Evolutionary conservation across 1,284 basidiomycete genomes (phyloP), one percentile per base, ranked within the genome.

Genomic region (Pyrrhoderma lamaoense): DNA sequence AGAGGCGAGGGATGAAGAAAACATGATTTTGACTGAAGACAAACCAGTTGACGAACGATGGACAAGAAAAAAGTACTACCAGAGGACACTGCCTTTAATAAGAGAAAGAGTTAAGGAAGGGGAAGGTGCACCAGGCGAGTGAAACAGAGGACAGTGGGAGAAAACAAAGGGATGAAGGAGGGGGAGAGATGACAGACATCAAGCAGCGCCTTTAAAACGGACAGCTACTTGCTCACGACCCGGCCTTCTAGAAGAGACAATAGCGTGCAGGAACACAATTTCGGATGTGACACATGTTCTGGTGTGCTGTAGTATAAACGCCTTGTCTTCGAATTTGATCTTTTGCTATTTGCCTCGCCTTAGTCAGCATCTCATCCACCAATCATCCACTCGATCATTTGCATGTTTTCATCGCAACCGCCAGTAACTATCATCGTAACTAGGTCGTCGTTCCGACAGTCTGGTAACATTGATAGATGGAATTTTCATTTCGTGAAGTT

Each of bases 21-120:
- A 72, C 68, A 68, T 65, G 61, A 76, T 76, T 68, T 47, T 34
- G 25, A 70, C 70, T 70, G 69, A 69, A 65, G 66, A 70, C 60
- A 57, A 39, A 44, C 54, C 52, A 56, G 21, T 54, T 48, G 44
- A 45, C 49, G 51, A 36, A 19, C 18, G 47, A 47, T 46, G 42
- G 35, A 18, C 22, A 59, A 58, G 14, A 22, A 5, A 59, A 57
- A 60, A 56, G 59, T 53, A 51, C 55, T 56, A 40, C 54, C 54
- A 56, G 54, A 56, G 54, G 36, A 52, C 51, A 45, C 42, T 45
- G 51, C 37, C 51, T 45, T 51, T 27, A 14, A 45, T 21, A 44
- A 21, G 56, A 55, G 58, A 51, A 52, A 56, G 53, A 61, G 27
- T 5, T 11, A 31, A 56, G 60, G 56, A 53, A 58, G 60, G 58